Evolutionary conservation across 768 basidiomycete genomes (phyloP).

Genomic region (Termitomyces titanicus): DNA sequence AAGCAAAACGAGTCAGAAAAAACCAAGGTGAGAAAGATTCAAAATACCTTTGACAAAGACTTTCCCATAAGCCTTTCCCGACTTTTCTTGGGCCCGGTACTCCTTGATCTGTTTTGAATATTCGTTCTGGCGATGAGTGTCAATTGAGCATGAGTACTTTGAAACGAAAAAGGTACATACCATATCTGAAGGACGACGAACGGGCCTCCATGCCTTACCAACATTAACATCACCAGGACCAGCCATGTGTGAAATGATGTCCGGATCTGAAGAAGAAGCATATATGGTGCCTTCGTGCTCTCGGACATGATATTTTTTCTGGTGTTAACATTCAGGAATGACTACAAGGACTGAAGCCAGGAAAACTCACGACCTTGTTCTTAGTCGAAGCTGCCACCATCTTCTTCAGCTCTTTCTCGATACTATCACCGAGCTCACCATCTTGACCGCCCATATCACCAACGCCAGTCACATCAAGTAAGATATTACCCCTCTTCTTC

Average conservation of each 20-base stretch:
- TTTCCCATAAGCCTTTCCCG: slow-evolving; percentile 83
- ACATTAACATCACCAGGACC: slow-evolving; percentile 79
- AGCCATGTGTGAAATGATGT: slow-evolving; percentile 66
- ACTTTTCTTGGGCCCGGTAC: slow-evolving; percentile 70
- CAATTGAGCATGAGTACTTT: slow-evolving; percentile 7
- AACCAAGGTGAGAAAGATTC: neutral
- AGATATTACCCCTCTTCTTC: slow-evolving; percentile 29
- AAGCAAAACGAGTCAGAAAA: slow-evolving; percentile 4
- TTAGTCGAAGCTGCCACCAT: slow-evolving; percentile 41
- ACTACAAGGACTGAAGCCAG: slow-evolving; percentile 2
- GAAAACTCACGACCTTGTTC: slow-evolving; percentile 39
- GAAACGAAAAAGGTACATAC: slow-evolving; percentile 36
- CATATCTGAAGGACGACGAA: slow-evolving; percentile 93
- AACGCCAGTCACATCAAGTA: slow-evolving; percentile 35
- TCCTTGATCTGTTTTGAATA: slow-evolving; percentile 88
- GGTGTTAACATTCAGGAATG: slow-evolving; percentile 17
- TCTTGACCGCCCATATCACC: slow-evolving; percentile 30
- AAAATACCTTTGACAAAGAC: slow-evolving; percentile 87
- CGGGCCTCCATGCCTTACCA: slow-evolving; percentile 83
- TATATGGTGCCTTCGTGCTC: slow-evolving; percentile 77
- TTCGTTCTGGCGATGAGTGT: slow-evolving; percentile 64
- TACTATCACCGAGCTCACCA: slow-evolving; percentile 62
- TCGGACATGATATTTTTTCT: slow-evolving; percentile 82
- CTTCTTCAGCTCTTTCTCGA: slow-evolving; percentile 70
- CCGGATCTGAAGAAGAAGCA: slow-evolving; percentile 71